These are phyloP conservation scores for Entamoeba dispar DNA, from an alignment of 208 protist genomes.

Conservation along the genomic window DNA sequence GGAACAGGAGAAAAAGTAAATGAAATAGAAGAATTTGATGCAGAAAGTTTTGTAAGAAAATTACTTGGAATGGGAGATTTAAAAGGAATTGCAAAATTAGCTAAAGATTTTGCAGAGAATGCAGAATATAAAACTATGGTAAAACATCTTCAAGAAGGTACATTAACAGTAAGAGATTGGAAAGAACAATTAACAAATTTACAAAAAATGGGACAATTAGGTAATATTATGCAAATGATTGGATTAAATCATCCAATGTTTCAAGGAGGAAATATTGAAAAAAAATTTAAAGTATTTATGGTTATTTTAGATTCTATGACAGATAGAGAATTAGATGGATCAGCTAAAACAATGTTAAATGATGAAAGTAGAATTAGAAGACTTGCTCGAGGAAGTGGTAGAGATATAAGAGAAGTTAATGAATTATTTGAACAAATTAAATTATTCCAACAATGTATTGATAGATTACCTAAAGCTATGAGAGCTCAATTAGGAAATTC, in stretches of 20 bases:
- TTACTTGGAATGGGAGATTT: constrained; percentile 26
- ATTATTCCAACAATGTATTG: neutral
- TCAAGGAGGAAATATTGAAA: neutral
- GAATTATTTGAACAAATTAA: neutral
- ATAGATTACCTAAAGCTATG: neutral
- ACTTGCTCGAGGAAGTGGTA: constrained; percentile 9
- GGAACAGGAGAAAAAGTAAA: constrained; percentile 28
- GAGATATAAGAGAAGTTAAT: neutral
- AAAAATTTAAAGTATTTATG: neutral
- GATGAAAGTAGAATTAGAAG: neutral
- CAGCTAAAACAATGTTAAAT: neutral
- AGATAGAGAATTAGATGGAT: constrained; percentile 4
- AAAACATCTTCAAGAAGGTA: constrained; percentile 2
- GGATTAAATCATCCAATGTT: neutral
- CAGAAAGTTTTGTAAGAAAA: constrained; percentile 10
- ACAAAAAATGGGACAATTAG: neutral
- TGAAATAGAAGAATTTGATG: constrained; percentile 20
- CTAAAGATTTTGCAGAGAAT: constrained; percentile 1
- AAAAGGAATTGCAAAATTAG: neutral
- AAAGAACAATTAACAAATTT: constrained; percentile 2
- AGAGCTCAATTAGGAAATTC: neutral
- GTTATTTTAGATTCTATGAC: constrained; percentile 18
- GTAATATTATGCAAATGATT: constrained; percentile 4
- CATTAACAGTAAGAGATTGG: constrained; percentile 16
- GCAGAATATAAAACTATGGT: neutral